These are phyloP conservation scores for Durusdinium trenchii DNA, from an alignment of 73 alveolate genomes.

Conservation along the genomic window DNA sequence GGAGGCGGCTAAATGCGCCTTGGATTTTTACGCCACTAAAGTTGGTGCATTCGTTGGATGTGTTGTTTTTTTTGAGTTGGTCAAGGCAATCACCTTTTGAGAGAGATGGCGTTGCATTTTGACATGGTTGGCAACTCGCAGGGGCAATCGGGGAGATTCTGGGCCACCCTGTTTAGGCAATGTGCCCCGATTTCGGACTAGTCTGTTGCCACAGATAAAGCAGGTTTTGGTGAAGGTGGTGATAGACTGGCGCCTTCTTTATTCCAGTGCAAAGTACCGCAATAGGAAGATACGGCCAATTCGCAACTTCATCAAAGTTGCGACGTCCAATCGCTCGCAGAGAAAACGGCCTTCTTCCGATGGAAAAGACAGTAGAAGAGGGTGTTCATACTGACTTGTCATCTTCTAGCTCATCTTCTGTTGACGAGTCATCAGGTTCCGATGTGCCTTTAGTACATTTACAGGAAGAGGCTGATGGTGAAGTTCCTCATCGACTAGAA, in stretches of 20 bases:
- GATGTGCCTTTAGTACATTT: no score
- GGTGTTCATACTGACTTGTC: no score
- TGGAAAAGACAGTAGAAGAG: no score
- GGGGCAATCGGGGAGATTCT: background rate
- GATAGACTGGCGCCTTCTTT: conserved; percentile 7
- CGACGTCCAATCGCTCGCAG: background rate
- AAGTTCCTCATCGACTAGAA: no score
- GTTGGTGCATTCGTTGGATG: no score
- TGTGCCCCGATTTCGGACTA: background rate
- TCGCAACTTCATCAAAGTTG: background rate
- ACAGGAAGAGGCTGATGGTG: no score
- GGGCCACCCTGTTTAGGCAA: conserved; percentile 15
- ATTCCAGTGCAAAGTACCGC: background rate
- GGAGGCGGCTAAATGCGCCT: no score
- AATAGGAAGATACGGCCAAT: background rate
- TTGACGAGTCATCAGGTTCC: no score
- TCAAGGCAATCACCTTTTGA: background rate
- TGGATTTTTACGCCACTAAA: no score
- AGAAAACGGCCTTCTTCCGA: background rate
- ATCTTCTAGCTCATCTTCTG: no score
- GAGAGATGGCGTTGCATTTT: background rate
- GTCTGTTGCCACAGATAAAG: background rate
- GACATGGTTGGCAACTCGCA: background rate
- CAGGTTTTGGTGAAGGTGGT: background rate
- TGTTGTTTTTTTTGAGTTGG: background rate